Evolutionary conservation across 192 early-diverging fungal species (phyloP).

Genomic region (Coemansia sp.): DNA sequence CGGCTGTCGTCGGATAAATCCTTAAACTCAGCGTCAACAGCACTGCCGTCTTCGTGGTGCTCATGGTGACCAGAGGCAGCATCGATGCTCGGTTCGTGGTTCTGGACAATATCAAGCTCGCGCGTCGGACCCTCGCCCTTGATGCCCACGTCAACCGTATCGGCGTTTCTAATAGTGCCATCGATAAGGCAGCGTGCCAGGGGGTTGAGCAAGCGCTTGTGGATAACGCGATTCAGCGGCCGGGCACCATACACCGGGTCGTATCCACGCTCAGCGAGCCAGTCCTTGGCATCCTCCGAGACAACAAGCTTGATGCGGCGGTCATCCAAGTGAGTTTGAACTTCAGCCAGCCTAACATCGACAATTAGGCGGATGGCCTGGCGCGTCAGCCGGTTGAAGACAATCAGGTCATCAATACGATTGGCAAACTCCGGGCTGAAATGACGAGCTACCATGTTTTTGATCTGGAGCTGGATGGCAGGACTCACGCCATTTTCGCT

Average conservation of each 20-base stretch:
- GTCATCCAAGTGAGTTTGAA: conserved; percentile 61
- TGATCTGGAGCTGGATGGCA: conserved; percentile 60
- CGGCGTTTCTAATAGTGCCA: conserved; percentile 58
- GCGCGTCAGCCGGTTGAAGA: conserved; percentile 71
- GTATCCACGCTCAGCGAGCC: conserved; percentile 64
- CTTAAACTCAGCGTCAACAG: conserved; percentile 30
- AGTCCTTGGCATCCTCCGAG: conserved; percentile 57
- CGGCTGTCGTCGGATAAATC: conserved; percentile 15
- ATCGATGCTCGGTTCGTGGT: conserved; percentile 26
- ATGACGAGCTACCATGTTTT: conserved; percentile 68
- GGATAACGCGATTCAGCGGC: conserved; percentile 67
- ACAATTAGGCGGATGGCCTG: conserved; percentile 72
- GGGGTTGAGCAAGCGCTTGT: conserved; percentile 58
- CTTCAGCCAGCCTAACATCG: conserved; percentile 66
- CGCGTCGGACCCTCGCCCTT: conserved; percentile 16
- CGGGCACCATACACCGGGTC: conserved; percentile 70
- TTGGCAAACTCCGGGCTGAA: conserved; percentile 80
- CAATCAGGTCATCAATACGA: conserved; percentile 78
- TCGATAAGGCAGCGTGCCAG: conserved; percentile 62
- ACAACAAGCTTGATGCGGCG: conserved; percentile 59
- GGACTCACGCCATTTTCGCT: conserved; percentile 48
- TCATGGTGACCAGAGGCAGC: neutral
- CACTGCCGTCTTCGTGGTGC: conserved; percentile 2
- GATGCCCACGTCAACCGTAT: conserved; percentile 54
- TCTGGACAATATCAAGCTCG: conserved; percentile 26